A percentile compares a stretch with the other conserved stretches of the same genome.
phyloP scores from a whole-genome alignment of 1,139 yeast genomes.

The Eremothecium coryli region DNA sequence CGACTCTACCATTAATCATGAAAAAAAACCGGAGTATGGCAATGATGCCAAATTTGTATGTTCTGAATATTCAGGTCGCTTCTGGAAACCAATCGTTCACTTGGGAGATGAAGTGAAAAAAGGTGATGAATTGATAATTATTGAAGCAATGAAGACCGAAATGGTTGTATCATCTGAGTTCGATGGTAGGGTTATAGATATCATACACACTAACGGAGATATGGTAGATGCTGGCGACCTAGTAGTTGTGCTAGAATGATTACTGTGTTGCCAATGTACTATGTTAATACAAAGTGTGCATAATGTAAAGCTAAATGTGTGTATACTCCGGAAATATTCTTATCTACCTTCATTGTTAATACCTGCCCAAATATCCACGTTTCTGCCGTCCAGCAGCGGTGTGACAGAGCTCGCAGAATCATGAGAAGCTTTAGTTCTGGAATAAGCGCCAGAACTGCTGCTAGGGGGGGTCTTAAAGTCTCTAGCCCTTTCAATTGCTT shows the following conservation, averaged over 20 bases:
- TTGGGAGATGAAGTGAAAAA: constrained; percentile 69
- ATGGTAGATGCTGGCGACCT: constrained; percentile 95
- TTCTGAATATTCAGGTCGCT: constrained; percentile 90
- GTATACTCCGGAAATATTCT: too few species aligned
- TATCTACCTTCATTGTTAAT: too few species aligned
- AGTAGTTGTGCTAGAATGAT: constrained; percentile 65
- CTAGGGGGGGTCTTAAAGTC: constrained; percentile 17
- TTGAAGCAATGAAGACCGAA: constrained; percentile 98
- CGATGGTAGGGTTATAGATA: constrained; percentile 68
- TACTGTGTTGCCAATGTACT: too few species aligned
- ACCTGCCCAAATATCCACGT: too few species aligned
- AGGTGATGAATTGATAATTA: constrained; percentile 77
- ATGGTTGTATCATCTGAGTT: constrained; percentile 74
- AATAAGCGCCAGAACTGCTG: too few species aligned
- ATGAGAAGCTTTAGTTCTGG: too few species aligned
- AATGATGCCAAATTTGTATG: constrained; percentile 77
- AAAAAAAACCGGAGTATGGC: constrained; percentile 46
- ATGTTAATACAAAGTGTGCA: too few species aligned
- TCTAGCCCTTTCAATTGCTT: constrained; percentile 24
- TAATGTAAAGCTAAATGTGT: too few species aligned
- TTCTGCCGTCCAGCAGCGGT: too few species aligned
- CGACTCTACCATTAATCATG: constrained; percentile 35
- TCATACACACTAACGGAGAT: constrained; percentile 78
- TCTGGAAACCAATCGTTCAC: constrained; percentile 84
- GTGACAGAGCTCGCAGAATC: background rate